A percentile compares a stretch with the other conserved stretches of the same genome.
These are phyloP conservation scores for Begonia masoniana DNA, from an alignment of 306 rosid genomes.

Conservation along the genomic window DNA sequence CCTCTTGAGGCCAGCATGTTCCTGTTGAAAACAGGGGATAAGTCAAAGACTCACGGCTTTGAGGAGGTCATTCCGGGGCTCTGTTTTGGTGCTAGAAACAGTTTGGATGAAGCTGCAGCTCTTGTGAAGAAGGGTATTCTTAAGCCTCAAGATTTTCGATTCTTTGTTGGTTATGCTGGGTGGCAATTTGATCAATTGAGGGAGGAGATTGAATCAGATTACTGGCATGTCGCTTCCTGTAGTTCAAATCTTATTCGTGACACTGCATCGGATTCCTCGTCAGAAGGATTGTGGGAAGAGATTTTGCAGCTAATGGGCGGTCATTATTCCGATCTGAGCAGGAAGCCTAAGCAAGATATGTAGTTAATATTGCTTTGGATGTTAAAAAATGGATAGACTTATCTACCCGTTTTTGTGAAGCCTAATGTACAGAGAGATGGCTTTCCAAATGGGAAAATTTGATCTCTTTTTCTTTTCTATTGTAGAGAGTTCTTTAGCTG, in stretches of 20 bases:
- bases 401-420: too few species aligned
- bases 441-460: too few species aligned
- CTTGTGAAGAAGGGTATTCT: conserved; percentile 80
- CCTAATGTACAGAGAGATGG: too few species aligned
- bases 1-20: conserved; percentile 98
- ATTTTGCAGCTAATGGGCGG: conserved; percentile 90
- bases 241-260: conserved; percentile 66
- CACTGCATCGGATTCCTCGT: conserved; percentile 18
- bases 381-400: too few species aligned
- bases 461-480: too few species aligned
- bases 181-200: conserved; percentile 92
- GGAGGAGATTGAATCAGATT: conserved; percentile 85
- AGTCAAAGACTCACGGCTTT: conserved; percentile 53
- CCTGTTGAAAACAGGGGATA: conserved; percentile 58
- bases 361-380: conserved; percentile 10
- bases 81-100: conserved; percentile 84
- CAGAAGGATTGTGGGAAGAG: conserved; percentile 86
- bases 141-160: conserved; percentile 77
- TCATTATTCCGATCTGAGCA: conserved; percentile 83
- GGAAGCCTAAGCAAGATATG: conserved; percentile 92
- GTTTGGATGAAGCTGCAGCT: conserved; percentile 78
- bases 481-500: too few species aligned
- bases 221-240: conserved; percentile 95
- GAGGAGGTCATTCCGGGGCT: conserved; percentile 92
- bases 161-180: conserved; percentile 96